Evolutionary conservation across 176 grass and related monocot genomes (phyloP), one percentile per base, ranked within the genome.

Genomic region (Alloteropsis semialata): DNA sequence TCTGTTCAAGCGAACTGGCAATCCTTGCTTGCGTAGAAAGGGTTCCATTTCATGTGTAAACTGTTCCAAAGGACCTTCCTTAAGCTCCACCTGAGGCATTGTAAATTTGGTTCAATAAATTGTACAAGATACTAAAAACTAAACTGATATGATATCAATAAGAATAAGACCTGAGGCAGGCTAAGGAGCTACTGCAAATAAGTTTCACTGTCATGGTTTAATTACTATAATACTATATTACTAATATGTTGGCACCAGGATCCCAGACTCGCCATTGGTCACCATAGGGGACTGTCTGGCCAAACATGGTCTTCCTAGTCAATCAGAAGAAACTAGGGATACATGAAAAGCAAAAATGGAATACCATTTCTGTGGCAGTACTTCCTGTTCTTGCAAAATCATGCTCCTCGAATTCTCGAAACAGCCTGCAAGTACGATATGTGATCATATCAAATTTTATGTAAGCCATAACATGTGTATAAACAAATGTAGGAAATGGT

Each of bases 31-130:
- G 42, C 89, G 85, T 53, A 99, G 73, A 74, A 92, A 96, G 14
- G 96, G 93, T 33, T 99, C 93, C 96, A 96, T 99, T 82, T 99
- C 96, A 90, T 96, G 96, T 11, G 89, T 88, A 82, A 99, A 99
- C 62, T 99, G 85, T 53, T 99, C 93, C 53, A 99, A 72, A 71
- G 93, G 96, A 8, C 96, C 96, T 93, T 93, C 89, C 90, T 99
- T 96, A 80, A 99, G 85, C 64, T 92, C 93, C 27, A 99, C 88
- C 96, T 99, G 69, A 45, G 33, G 69, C 27, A 79, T 19, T 10
- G 34, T 10, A 38, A 65, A 34, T 25, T 41, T 68, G 42, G 0
- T 39, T 66, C 37, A 38, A 42, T 6, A 25, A 68, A 69, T 21
- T 39, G 54, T 79, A 86, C 37, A 10, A 65, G 24, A 72, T 53